Evolutionary conservation across 139 green algal genomes (phyloP).

Genomic region (Asterochloris sp.): DNA sequence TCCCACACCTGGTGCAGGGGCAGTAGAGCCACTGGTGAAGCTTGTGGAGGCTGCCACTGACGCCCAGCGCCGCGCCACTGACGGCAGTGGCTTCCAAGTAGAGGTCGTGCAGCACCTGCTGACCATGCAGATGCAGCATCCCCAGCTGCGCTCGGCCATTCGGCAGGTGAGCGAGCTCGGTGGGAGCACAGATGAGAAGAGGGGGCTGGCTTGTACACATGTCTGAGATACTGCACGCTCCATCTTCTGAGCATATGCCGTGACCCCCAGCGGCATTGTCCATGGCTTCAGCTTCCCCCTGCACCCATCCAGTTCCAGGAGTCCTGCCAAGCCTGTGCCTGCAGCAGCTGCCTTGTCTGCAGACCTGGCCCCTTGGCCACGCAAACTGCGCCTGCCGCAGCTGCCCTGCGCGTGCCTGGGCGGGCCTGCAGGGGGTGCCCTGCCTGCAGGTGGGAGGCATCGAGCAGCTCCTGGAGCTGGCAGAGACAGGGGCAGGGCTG

Average conservation of each 20-base stretch:
- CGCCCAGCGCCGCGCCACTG: not conserved
- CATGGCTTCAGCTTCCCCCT: too few relatives aligned
- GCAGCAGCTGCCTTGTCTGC: too few relatives aligned
- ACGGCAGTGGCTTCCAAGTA: slow-evolving; percentile 5
- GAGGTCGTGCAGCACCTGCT: slow-evolving; percentile 18
- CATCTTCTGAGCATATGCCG: too few relatives aligned
- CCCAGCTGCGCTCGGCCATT: slow-evolving; percentile 4
- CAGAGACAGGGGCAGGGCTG: slow-evolving; percentile 2
- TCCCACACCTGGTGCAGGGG: not conserved
- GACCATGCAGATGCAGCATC: slow-evolving; percentile 5
- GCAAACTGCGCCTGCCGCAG: too few relatives aligned
- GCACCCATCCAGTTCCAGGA: too few relatives aligned
- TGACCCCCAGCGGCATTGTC: too few relatives aligned
- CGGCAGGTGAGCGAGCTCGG: not conserved
- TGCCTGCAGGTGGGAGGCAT: slow-evolving; percentile 12
- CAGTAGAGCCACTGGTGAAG: slow-evolving; percentile 2
- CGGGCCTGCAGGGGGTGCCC: not conserved
- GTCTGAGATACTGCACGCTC: not conserved
- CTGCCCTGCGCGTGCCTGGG: not conserved
- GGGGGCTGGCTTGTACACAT: not conserved
- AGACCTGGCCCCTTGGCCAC: too few relatives aligned
- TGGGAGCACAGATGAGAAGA: too few relatives aligned
- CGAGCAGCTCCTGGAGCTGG: slow-evolving; percentile 14
- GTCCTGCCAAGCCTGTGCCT: too few relatives aligned
- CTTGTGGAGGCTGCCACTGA: slow-evolving; percentile 6